A percentile compares a stretch with the other conserved stretches of the same genome.
Evolutionary conservation across 257 asterid species (phyloP).

Genomic region (Solanum gracilifrons): DNA sequence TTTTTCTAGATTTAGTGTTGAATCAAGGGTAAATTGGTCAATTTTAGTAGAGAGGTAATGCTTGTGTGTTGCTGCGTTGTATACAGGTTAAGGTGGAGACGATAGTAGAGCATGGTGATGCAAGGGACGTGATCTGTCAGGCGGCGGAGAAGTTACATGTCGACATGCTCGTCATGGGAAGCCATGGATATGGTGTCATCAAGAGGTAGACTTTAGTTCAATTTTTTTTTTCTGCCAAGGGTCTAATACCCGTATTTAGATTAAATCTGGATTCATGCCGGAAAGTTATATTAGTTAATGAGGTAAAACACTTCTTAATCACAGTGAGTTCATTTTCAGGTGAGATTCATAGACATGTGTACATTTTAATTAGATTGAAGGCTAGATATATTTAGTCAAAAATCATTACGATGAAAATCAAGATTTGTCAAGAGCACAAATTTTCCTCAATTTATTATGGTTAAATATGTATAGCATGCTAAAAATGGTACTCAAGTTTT

Average conservation of each 20-base stretch:
- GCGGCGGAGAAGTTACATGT: constrained; percentile 45
- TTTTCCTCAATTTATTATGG: too few relatives aligned
- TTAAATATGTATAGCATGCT: too few relatives aligned
- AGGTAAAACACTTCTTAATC: too few relatives aligned
- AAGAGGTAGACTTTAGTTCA: constrained; percentile 27
- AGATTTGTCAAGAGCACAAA: too few relatives aligned
- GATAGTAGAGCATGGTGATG: constrained; percentile 49
- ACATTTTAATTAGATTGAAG: not conserved
- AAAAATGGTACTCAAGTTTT: too few relatives aligned
- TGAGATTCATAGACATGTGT: not conserved
- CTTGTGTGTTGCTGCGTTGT: not conserved
- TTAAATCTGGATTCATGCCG: not conserved
- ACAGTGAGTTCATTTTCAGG: not conserved
- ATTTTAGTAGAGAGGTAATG: not conserved
- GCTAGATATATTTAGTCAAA: not conserved
- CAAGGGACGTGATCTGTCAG: constrained; percentile 68
- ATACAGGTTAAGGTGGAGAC: constrained; percentile 59
- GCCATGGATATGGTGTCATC: constrained; percentile 57
- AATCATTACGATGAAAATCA: not conserved
- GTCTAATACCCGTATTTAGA: not conserved
- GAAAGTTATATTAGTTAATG: not conserved
- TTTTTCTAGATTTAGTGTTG: not conserved
- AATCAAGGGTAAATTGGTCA: not conserved
- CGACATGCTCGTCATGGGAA: constrained; percentile 58
- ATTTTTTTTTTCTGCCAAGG: too few relatives aligned